phyloP scores from a whole-genome alignment of 768 basidiomycete species.

The Thelephora ganbajun region DNA sequence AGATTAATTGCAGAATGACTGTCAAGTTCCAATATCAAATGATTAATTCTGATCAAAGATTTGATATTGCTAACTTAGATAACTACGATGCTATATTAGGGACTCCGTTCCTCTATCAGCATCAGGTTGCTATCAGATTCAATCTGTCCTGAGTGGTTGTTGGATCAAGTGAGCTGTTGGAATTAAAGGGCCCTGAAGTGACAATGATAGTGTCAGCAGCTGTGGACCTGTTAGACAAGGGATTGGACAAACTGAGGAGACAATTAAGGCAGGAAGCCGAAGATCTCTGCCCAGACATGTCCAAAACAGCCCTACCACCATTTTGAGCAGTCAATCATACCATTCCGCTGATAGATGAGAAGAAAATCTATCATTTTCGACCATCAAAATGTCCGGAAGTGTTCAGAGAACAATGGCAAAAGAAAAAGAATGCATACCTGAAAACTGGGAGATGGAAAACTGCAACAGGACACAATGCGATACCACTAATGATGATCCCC shows the following conservation, averaged over 20 bases:
- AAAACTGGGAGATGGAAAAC: slow-evolving; percentile 10
- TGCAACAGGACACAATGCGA: slow-evolving; percentile 8
- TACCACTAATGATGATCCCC: slow-evolving; percentile 7
- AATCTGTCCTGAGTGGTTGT: slow-evolving; percentile 8
- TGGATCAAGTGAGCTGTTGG: not conserved
- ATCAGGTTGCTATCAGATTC: slow-evolving; percentile 10
- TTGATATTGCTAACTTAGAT: slow-evolving; percentile 25
- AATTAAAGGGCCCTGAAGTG: slow-evolving; percentile 7
- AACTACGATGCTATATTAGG: slow-evolving; percentile 23
- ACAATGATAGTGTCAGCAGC: slow-evolving; percentile 7
- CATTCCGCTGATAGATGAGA: slow-evolving; percentile 10
- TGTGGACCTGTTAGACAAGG: slow-evolving; percentile 5
- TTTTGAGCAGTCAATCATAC: slow-evolving; percentile 10
- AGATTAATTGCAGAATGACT: slow-evolving; percentile 11
- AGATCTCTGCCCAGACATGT: slow-evolving; percentile 7
- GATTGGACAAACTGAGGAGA: slow-evolving; percentile 6
- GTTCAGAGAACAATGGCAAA: slow-evolving; percentile 7
- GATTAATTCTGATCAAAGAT: slow-evolving; percentile 11
- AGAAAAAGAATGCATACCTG: slow-evolving; percentile 12
- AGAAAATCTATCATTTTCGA: slow-evolving; percentile 8
- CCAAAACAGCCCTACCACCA: slow-evolving; percentile 7
- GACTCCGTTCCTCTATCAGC: slow-evolving; percentile 18
- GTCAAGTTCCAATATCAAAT: slow-evolving; percentile 8
- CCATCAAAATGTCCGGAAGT: slow-evolving; percentile 12
- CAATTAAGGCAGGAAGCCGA: slow-evolving; percentile 5